Conservation (phyloP, 2,329 filamentous ascomycete species). For the Aplosporella prunicola region DNA sequence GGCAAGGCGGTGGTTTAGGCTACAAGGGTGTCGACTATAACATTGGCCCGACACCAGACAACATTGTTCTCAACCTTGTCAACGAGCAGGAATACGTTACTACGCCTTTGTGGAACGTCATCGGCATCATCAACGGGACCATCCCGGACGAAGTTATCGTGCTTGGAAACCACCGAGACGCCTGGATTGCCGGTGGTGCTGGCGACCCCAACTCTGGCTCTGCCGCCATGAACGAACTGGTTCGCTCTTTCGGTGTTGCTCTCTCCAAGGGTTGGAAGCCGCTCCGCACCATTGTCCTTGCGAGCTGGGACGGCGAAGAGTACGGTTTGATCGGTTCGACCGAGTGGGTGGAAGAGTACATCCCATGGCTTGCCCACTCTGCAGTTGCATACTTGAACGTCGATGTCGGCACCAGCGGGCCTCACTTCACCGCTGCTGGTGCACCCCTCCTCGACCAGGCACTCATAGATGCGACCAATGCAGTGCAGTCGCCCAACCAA, state of each 20-base stretch:
- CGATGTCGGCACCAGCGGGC: conserved; percentile 62
- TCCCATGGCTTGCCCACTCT: conserved; percentile 66
- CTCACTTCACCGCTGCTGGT: conserved; percentile 53
- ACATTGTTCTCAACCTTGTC: conserved; percentile 44
- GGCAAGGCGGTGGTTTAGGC: conserved; percentile 63
- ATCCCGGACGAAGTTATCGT: conserved; percentile 78
- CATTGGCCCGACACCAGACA: conserved; percentile 69
- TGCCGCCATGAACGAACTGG: conserved; percentile 67
- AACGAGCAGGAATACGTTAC: conserved; percentile 43
- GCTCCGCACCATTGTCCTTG: conserved; percentile 82
- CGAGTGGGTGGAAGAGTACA: conserved; percentile 85
- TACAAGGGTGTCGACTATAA: conserved; percentile 79
- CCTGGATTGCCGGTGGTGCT: conserved; percentile 75
- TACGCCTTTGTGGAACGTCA: conserved; percentile 58
- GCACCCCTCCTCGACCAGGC: conserved; percentile 69
- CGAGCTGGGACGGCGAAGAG: conserved; percentile 60
- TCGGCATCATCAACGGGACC: conserved; percentile 83
- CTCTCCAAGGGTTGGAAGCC: conserved; percentile 71
- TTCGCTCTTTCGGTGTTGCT: conserved; percentile 64
- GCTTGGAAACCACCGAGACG: conserved; percentile 85
- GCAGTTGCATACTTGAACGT: conserved; percentile 81
- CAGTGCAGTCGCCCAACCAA: conserved; percentile 53
- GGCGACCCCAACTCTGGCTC: conserved; percentile 77
- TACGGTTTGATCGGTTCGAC: conserved; percentile 81
- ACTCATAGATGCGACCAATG: conserved; percentile 51